phyloP scores from a whole-genome alignment of 2,329 filamentous ascomycete species.

The Penicillium concentricum region DNA sequence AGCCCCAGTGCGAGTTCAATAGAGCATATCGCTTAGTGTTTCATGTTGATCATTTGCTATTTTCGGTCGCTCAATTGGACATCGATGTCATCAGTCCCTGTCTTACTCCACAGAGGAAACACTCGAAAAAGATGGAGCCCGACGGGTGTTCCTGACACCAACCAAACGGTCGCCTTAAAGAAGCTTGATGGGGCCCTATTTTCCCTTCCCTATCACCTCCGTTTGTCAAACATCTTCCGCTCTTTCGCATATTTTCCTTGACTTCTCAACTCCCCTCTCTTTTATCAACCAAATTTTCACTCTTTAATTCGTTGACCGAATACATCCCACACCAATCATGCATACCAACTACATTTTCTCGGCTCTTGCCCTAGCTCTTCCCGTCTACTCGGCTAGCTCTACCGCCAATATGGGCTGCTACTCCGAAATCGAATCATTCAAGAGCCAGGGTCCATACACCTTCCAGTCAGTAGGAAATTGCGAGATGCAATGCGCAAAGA shows the following conservation, averaged over 20 bases:
- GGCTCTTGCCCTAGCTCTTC: conserved; percentile 14
- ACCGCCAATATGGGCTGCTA: conserved; percentile 18
- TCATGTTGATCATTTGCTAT: conserved; percentile 7
- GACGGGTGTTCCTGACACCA: conserved; percentile 1
- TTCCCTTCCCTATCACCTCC: background rate
- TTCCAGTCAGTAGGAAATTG: conserved; percentile 19
- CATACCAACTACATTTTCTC: conserved; percentile 10
- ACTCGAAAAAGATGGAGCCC: conserved; percentile 6
- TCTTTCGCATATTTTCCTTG: conserved; percentile 1
- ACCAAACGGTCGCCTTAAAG: conserved; percentile 4
- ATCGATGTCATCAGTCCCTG: conserved; percentile 3
- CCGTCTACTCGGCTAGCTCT: conserved; percentile 3
- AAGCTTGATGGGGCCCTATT: conserved; percentile 1
- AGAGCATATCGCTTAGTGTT: conserved; percentile 10
- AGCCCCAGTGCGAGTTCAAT: conserved; percentile 2
- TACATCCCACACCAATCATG: conserved; percentile 10
- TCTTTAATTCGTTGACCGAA: conserved; percentile 1
- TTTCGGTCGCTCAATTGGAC: background rate
- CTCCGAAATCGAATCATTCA: conserved; percentile 12
- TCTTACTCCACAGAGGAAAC: conserved; percentile 16
- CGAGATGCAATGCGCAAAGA: conserved; percentile 11
- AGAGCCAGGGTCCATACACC: conserved; percentile 2
- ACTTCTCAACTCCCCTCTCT: background rate
- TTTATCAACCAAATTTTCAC: background rate
- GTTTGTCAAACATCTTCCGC: background rate